A percentile compares a stretch with the other conserved stretches of the same genome.
These are phyloP conservation scores for Colletotrichum sp. DNA, from an alignment of 2,329 filamentous ascomycete species.

Conservation along the genomic window DNA sequence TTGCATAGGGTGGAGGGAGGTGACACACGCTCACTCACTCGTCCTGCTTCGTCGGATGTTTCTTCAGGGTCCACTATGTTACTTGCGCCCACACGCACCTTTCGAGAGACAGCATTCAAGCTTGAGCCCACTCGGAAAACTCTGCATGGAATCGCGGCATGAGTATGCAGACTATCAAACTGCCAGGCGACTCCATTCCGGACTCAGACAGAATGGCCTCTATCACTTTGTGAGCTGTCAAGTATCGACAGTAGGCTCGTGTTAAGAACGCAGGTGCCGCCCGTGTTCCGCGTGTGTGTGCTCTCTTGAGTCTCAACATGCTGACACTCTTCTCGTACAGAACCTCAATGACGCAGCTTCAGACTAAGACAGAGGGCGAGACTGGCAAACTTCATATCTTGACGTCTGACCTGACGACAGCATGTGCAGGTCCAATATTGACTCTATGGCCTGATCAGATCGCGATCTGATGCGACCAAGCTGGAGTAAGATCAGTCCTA, in stretches of 20 bases:
- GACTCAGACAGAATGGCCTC: background rate
- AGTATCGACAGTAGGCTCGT: background rate
- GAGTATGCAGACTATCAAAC: conserved; percentile 9
- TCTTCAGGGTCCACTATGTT: conserved; percentile 16
- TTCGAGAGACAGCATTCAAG: background rate
- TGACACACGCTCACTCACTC: conserved; percentile 12
- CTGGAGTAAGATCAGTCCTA: background rate
- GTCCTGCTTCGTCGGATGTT: conserved; percentile 10
- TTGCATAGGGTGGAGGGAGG: conserved; percentile 2
- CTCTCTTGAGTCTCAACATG: background rate
- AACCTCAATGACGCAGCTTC: background rate
- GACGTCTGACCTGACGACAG: background rate
- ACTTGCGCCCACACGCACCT: conserved; percentile 6
- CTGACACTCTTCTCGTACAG: conserved; percentile 1
- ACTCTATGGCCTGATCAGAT: background rate
- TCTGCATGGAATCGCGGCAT: conserved; percentile 20
- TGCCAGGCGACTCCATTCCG: conserved; percentile 1
- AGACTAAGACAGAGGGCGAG: background rate
- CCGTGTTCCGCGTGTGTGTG: background rate
- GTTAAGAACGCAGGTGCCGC: background rate
- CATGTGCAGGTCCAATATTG: background rate
- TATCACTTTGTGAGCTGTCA: conserved; percentile 19
- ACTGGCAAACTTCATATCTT: background rate
- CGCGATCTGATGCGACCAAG: conserved; percentile 15
- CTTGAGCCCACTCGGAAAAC: conserved; percentile 22